Evolutionary conservation across 176 grass and related monocot genomes (phyloP).

Genomic region (Lolium rigidum): DNA sequence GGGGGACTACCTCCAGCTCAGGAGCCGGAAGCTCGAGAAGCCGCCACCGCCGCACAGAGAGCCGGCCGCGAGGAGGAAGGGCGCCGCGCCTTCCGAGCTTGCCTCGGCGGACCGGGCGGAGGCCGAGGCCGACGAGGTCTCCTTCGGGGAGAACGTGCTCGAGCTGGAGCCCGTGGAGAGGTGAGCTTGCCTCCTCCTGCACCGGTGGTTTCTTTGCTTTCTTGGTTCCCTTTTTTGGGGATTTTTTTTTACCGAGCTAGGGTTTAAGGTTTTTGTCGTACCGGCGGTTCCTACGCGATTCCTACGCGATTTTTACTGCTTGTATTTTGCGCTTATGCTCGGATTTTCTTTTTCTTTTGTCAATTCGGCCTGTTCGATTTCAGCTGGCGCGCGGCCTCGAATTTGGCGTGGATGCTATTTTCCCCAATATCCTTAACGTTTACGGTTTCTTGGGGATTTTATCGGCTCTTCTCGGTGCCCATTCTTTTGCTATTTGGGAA

Average conservation of each 20-base stretch:
- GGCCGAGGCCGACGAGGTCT: conserved; percentile 30
- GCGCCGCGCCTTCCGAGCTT: neutral
- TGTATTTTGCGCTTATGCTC: too few relatives aligned
- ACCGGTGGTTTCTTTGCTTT: neutral
- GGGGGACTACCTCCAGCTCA: conserved; percentile 67
- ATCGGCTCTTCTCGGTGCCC: neutral
- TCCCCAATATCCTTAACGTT: neutral
- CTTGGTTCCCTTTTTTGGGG: neutral
- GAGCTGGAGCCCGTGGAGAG: conserved; percentile 44
- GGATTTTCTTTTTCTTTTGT: too few relatives aligned
- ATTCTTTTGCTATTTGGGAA: neutral
- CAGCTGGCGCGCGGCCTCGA: neutral
- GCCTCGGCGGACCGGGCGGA: neutral
- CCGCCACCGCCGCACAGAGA: neutral
- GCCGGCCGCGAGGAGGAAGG: neutral
- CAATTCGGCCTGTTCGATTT: neutral
- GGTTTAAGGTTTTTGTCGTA: conserved; percentile 34
- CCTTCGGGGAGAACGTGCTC: conserved; percentile 49
- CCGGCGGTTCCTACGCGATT: neutral
- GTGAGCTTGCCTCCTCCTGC: conserved; percentile 10
- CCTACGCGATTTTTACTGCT: neutral
- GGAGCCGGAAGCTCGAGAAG: conserved; percentile 78
- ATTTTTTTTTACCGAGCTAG: neutral
- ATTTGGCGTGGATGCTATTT: neutral
- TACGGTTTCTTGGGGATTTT: conserved; percentile 18